phyloP scores from a whole-genome alignment of 2,329 filamentous ascomycete species.

The Pseudodiploospora longispora region DNA sequence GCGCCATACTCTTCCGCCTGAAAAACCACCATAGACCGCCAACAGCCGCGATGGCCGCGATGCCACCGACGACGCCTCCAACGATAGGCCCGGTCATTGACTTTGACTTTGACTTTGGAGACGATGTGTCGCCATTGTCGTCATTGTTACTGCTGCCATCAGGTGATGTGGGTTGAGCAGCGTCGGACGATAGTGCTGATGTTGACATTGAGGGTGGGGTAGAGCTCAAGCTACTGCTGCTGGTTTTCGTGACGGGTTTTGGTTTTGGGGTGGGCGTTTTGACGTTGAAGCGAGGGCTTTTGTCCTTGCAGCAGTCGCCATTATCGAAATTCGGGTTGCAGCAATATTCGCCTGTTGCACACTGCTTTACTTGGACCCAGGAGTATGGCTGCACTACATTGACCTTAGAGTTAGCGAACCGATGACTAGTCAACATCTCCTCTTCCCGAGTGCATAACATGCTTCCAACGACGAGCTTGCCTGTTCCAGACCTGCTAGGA shows the following conservation, averaged over 20 bases:
- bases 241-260: no score
- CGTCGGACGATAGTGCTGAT: neutral
- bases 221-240: neutral
- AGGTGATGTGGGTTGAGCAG: neutral
- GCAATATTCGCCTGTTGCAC: conserved; percentile 3
- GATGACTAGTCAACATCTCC: neutral
- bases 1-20: neutral
- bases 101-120: neutral
- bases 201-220: neutral
- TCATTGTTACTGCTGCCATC: neutral
- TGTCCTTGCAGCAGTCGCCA: conserved; percentile 2
- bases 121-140: neutral
- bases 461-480: no score
- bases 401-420: no score
- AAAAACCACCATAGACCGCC: neutral
- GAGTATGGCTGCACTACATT: neutral
- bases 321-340: conserved; percentile 3
- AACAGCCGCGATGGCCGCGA: neutral
- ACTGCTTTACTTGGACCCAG: conserved; percentile 4
- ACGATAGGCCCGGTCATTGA: neutral
- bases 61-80: conserved; percentile 1
- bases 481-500: no score
- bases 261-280: neutral
- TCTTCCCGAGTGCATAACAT: neutral
- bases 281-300: neutral